These are phyloP conservation scores for Physaria fendleri DNA, from an alignment of 345 rosid species.

Conservation along the genomic window DNA sequence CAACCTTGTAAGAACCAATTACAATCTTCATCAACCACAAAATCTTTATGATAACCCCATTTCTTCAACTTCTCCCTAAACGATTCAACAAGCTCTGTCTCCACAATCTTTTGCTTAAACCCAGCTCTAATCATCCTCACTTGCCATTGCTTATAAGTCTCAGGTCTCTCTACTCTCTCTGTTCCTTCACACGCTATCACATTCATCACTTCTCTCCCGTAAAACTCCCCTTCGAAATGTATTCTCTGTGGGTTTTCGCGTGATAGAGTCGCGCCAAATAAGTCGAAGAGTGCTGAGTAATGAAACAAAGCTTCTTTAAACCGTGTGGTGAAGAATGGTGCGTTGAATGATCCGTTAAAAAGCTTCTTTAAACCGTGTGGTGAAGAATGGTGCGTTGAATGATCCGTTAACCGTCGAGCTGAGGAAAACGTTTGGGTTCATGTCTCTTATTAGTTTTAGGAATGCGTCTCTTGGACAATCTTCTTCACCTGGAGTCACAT, in stretches of 20 bases:
- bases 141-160: constrained; percentile 81
- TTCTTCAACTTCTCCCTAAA: constrained; percentile 31
- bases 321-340: constrained; percentile 72
- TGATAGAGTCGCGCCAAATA: constrained; percentile 43
- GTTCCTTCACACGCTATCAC: constrained; percentile 75
- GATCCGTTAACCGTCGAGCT: constrained; percentile 48
- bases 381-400: constrained; percentile 69
- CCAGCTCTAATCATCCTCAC: constrained; percentile 53
- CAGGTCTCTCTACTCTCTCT: constrained; percentile 77
- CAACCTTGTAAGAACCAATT: constrained; percentile 83
- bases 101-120: constrained; percentile 47
- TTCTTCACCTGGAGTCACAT: constrained; percentile 51
- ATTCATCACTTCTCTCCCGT: constrained; percentile 56
- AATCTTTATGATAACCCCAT: constrained; percentile 63
- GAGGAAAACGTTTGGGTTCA: constrained; percentile 54
- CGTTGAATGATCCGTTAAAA: constrained; percentile 61
- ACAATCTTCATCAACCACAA: constrained; percentile 50
- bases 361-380: constrained; percentile 60
- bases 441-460: constrained; percentile 47
- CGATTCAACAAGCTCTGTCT: constrained; percentile 37
- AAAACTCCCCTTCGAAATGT: constrained; percentile 53
- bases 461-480: constrained; percentile 54
- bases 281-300: constrained; percentile 59
- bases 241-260: constrained; percentile 47
- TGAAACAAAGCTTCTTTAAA: constrained; percentile 77